Conservation (phyloP, 1,139 yeast species). For the Suhomyces bokatorum region DNA sequence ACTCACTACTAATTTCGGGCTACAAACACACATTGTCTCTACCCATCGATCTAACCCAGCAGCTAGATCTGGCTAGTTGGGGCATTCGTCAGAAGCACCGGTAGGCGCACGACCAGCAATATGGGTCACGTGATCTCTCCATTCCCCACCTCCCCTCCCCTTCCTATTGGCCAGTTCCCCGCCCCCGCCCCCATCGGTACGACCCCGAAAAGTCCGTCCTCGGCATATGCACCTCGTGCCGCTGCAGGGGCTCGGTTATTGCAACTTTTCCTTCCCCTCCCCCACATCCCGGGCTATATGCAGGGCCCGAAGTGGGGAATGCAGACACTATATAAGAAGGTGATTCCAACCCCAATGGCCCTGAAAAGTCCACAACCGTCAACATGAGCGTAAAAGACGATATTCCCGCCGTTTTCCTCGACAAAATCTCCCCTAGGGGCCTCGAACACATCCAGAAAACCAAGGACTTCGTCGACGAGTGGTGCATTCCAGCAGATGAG, state of each 20-base stretch:
- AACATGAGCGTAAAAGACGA: conserved; percentile 39
- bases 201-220: not conserved
- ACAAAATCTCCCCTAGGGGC: conserved; percentile 50
- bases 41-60: no score
- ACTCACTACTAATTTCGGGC: no score
- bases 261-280: not conserved
- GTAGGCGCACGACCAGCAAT: no score
- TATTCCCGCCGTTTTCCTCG: conserved; percentile 46
- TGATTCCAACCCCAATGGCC: not conserved
- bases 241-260: conserved; percentile 1
- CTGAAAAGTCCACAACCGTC: not conserved
- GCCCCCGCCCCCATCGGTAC: no score
- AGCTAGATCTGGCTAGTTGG: no score
- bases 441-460: conserved; percentile 49
- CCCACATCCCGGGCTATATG: not conserved
- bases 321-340: not conserved
- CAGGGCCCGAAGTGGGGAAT: not conserved
- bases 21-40: no score
- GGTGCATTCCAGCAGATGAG: conserved; percentile 60
- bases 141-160: not conserved
- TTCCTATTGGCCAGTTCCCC: not conserved
- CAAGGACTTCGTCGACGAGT: conserved; percentile 57
- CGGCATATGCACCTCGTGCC: not conserved
- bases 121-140: no score
- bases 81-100: no score